A percentile compares a stretch with the other conserved stretches of the same genome.
Conservation (phyloP, 495 filamentous ascomycete species). For the Trichoderma asperelloides region DNA sequence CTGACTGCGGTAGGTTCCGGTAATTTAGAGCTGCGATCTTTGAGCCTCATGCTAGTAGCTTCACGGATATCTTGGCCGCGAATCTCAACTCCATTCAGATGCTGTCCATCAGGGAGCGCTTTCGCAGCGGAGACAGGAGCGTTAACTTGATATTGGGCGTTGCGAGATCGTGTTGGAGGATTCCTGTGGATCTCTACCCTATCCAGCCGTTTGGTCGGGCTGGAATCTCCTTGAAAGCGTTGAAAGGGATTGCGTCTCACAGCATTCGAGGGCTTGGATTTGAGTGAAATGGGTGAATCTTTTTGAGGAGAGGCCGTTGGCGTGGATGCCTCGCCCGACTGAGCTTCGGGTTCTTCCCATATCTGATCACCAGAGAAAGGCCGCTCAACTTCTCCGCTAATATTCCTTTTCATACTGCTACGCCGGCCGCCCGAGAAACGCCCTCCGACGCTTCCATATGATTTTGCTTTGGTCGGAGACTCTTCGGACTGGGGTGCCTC, state of each 20-base stretch:
- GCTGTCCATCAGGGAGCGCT: conserved; percentile 29
- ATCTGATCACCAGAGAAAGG: conserved; percentile 70
- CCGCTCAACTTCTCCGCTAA: conserved; percentile 48
- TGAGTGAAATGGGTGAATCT: neutral
- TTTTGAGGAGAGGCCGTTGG: conserved; percentile 19
- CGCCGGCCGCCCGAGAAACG: conserved; percentile 24
- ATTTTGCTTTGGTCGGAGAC: conserved; percentile 13
- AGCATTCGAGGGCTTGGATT: conserved; percentile 48
- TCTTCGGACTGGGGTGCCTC: neutral
- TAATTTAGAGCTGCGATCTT: conserved; percentile 74
- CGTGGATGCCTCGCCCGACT: conserved; percentile 17
- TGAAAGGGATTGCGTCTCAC: conserved; percentile 44
- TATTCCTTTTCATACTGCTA: conserved; percentile 44
- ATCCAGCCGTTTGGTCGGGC: conserved; percentile 46
- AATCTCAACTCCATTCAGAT: conserved; percentile 70
- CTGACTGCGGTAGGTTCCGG: conserved; percentile 82
- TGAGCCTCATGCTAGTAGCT: conserved; percentile 84
- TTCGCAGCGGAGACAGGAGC: conserved; percentile 26
- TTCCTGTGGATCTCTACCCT: conserved; percentile 70
- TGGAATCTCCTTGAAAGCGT: conserved; percentile 16
- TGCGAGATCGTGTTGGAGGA: conserved; percentile 64
- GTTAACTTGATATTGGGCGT: conserved; percentile 65
- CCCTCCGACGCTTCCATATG: conserved; percentile 13
- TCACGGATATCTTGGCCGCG: conserved; percentile 76
- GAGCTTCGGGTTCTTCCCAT: conserved; percentile 69